A percentile compares a stretch with the other conserved stretches of the same genome.
Conservation (phyloP, 169 alveolate genomes). For the Eimeria tenella region DNA sequence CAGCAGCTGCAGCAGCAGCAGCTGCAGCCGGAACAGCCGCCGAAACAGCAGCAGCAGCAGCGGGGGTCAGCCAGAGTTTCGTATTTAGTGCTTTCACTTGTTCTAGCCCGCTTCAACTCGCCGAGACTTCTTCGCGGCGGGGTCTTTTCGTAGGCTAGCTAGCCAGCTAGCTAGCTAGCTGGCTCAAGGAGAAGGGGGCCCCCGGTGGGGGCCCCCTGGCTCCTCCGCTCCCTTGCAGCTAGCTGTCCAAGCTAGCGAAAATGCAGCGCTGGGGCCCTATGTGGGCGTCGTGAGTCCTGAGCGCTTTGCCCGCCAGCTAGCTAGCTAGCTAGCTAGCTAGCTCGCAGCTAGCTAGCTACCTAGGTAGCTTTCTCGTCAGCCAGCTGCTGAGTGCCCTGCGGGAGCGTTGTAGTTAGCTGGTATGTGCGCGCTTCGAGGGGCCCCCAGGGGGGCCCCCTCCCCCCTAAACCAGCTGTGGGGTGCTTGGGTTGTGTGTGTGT, state of each 20-base stretch:
- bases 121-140: background rate
- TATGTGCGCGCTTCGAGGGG: background rate
- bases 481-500: background rate
- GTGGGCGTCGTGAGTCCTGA: background rate
- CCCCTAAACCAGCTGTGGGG: background rate
- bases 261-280: background rate
- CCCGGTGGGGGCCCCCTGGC: conserved; percentile 8
- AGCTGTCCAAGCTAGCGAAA: background rate
- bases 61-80: background rate
- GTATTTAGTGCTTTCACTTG: background rate
- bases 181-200: background rate
- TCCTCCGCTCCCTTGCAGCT: background rate
- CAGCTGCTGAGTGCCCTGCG: no score
- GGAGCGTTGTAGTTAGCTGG: background rate
- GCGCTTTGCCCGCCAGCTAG: background rate
- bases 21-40: conserved; percentile 27
- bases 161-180: conserved; percentile 13
- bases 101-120: background rate
- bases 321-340: background rate
- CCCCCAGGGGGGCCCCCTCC: background rate
- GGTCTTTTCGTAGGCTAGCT: conserved; percentile 33
- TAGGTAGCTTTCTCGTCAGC: no score
- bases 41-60: conserved; percentile 21
- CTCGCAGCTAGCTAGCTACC: background rate
- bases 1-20: conserved; percentile 52